Evolutionary conservation across 306 rosid genomes (phyloP).

Genomic region (Sicyos edulis): DNA sequence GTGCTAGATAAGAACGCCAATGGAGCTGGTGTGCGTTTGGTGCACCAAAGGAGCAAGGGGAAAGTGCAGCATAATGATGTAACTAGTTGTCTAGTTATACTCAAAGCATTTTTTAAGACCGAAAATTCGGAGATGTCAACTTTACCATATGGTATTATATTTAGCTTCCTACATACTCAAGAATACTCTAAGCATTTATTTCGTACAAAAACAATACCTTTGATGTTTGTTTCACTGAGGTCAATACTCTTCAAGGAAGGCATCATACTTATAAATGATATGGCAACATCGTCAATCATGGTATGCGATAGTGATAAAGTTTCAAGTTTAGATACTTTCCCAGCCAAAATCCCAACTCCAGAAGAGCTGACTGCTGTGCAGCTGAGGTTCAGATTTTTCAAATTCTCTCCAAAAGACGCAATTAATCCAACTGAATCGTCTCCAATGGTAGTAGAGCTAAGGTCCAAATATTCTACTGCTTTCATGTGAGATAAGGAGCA

Average conservation of each 20-base stretch:
- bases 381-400: conserved; percentile 65
- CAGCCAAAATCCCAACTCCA: conserved; percentile 61
- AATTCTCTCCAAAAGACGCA: conserved; percentile 53
- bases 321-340: conserved; percentile 69
- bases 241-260: conserved; percentile 65
- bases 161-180: too few species aligned
- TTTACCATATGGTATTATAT: too few species aligned
- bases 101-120: too few species aligned
- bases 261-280: conserved; percentile 60
- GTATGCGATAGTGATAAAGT: conserved; percentile 60
- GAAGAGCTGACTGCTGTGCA: conserved; percentile 60
- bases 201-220: conserved; percentile 45
- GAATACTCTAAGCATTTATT: not conserved
- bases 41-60: not conserved
- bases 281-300: conserved; percentile 55
- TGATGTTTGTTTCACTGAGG: conserved; percentile 62
- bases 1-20: not conserved
- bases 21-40: not conserved
- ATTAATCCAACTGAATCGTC: conserved; percentile 57
- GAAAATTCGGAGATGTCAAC: too few species aligned
- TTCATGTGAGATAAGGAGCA: conserved; percentile 49
- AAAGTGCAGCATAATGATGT: conserved; percentile 13
- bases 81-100: too few species aligned
- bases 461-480: conserved; percentile 65
- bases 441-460: conserved; percentile 57